A percentile compares a stretch with the other conserved stretches of the same genome.
Conservation (phyloP, 306 rosid genomes). For the Prosopis cineraria region DNA sequence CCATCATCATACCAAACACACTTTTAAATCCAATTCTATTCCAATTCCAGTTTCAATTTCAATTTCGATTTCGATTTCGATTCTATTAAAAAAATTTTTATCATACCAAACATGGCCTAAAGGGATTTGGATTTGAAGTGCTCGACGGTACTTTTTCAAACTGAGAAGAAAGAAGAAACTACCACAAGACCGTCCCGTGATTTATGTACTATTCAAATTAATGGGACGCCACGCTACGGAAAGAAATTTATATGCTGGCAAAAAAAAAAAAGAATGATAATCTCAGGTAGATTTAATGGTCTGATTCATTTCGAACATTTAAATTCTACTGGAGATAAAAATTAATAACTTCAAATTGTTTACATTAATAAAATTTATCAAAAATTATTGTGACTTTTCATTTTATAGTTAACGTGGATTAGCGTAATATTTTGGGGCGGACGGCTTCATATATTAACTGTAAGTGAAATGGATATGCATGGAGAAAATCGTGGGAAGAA, state of each 20-base stretch:
- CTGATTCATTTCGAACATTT: too few relatives aligned
- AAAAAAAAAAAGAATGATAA: not conserved
- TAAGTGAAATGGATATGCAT: not conserved
- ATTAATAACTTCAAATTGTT: not conserved
- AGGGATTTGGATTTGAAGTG: not conserved
- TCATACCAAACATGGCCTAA: too few relatives aligned
- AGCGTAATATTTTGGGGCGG: not conserved
- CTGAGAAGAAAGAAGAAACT: not conserved
- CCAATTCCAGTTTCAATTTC: too few relatives aligned
- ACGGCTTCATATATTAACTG: too few relatives aligned
- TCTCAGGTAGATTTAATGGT: not conserved
- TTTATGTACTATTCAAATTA: not conserved
- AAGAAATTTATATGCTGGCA: not conserved
- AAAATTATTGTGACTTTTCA: not conserved
- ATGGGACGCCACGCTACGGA: not conserved
- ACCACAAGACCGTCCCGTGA: slow-evolving; percentile 4
- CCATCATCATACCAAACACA: too few relatives aligned
- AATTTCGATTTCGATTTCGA: too few relatives aligned
- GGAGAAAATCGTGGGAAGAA: slow-evolving; percentile 28
- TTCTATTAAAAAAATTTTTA: too few relatives aligned
- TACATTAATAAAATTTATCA: too few relatives aligned
- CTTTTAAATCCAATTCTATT: too few relatives aligned
- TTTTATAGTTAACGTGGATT: not conserved
- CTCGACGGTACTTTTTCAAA: not conserved
- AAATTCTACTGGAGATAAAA: too few relatives aligned